Base-by-base conservation (phyloP, 1,284 basidiomycete genomes). In the Sanguinoderma infundibulare region DNA sequence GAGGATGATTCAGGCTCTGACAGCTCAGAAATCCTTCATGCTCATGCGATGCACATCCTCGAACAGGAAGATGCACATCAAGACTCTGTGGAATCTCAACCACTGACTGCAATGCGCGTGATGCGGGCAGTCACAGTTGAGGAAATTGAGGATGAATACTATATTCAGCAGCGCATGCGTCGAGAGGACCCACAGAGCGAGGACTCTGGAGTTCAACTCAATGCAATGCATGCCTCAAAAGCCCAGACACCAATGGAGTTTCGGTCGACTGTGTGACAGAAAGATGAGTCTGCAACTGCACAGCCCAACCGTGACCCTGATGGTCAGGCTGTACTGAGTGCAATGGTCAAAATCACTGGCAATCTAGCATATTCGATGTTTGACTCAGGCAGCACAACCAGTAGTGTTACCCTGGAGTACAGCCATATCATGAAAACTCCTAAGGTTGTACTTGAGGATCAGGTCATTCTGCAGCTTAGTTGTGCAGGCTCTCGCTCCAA, bases 301-400 rank as follows among this genome's bases (percentile, higher is more conserved):
- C 49, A 53, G 17, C 44, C 26, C 17, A 14, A 44, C 2, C 34
- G 60, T 3, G 38, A 40, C 26, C 24, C 34, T 1, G n/a, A 40
- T 3, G 7, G 14, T 3, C 55, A 57, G 8, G 22, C 46, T 0
- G 28, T 55, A 8, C 34, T 61, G 5, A 53, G 50, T 12, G 60
- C 54, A 6, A 12, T 50, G 49, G 40, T 61, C 5, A 47, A 46
- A 4, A 30, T 73, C 22, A 71, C 69, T 35, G 69, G 72, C 0
- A 6, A 66, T 0, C 20, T 61, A 17, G 69, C 66, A 1, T 66
- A 62, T 2, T 55, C 65, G 0, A 58, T 73, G 28, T 67, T 73
- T 35, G 68, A 73, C 51, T 65, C 64, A 14, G 70, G 71, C 0
- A 69, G 70, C 34, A 72, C 68, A 0, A 64, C 65, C 0, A 68